Conservation (phyloP, 106 monocot genomes). For the Dendrobium officinale region DNA sequence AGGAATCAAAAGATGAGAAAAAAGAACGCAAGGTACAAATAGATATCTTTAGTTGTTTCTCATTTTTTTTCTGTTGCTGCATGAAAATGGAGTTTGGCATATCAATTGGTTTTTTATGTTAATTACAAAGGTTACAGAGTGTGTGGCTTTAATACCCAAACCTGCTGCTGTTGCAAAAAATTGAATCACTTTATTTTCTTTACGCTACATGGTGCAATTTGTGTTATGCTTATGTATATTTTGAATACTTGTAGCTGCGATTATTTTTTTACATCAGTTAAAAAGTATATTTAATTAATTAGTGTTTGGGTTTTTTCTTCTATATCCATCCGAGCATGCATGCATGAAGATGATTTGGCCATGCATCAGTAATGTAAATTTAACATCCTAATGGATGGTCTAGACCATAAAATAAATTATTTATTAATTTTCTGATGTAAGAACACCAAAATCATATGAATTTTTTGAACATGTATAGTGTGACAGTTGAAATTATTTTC, state of each 20-base stretch:
- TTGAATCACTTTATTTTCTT: not conserved
- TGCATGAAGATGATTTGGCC: not conserved
- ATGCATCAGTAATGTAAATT: not conserved
- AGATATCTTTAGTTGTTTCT: not conserved
- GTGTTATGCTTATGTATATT: not conserved
- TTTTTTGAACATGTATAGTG: not conserved
- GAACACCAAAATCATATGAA: not conserved
- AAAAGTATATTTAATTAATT: not conserved
- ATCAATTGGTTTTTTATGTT: not conserved
- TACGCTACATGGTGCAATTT: not conserved
- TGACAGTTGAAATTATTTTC: not conserved
- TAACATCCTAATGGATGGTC: not conserved
- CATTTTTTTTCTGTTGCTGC: not conserved
- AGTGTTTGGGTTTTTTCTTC: not conserved
- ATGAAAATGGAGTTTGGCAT: not conserved
- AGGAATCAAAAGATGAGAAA: constrained; percentile 91
- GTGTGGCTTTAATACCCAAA: not conserved
- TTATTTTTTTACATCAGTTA: not conserved
- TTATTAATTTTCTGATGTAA: not conserved
- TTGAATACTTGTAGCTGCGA: not conserved
- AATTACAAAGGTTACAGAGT: not conserved
- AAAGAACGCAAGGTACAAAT: constrained; percentile 81
- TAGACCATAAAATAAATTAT: not conserved
- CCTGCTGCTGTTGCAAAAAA: not conserved
- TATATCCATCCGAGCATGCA: not conserved